These are phyloP conservation scores for Agaricus sinodeliciosus DNA, from an alignment of 768 basidiomycete species.

Conservation along the genomic window DNA sequence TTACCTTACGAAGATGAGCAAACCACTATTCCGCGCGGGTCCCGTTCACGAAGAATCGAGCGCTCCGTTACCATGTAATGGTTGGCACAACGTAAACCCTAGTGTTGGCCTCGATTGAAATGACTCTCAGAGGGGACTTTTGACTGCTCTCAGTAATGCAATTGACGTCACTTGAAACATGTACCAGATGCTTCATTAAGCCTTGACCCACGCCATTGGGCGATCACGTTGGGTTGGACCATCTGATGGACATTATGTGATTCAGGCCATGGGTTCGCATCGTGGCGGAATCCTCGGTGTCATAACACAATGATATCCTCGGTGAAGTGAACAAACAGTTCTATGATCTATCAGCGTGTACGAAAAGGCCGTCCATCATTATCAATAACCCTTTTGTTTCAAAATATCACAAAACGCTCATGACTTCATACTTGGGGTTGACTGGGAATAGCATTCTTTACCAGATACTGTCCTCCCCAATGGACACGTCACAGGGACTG, in stretches of 20 bases:
- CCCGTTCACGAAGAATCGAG: no score
- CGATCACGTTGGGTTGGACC: conserved; percentile 1
- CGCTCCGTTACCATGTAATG: no score
- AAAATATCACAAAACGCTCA: conserved; percentile 2
- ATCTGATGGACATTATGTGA: conserved; percentile 7
- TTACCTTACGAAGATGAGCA: no score
- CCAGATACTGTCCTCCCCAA: not conserved
- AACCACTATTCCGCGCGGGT: no score
- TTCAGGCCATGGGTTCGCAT: not conserved
- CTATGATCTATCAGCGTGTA: conserved; percentile 8
- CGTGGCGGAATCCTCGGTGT: conserved; percentile 11
- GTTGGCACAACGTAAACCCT: no score
- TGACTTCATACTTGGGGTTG: conserved; percentile 10
- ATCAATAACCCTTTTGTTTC: conserved; percentile 1
- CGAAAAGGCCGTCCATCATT: not conserved
- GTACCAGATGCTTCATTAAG: not conserved
- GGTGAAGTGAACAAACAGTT: conserved; percentile 7
- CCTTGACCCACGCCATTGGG: not conserved
- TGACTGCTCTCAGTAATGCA: not conserved
- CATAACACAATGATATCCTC: conserved; percentile 9
- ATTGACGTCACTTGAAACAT: not conserved
- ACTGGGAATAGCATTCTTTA: not conserved
- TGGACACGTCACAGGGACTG: conserved; percentile 9
- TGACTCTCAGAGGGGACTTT: not conserved
- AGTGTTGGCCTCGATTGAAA: not conserved